Base-by-base conservation (phyloP, 805 yeast genomes). In the Candida vaughaniae region DNA sequence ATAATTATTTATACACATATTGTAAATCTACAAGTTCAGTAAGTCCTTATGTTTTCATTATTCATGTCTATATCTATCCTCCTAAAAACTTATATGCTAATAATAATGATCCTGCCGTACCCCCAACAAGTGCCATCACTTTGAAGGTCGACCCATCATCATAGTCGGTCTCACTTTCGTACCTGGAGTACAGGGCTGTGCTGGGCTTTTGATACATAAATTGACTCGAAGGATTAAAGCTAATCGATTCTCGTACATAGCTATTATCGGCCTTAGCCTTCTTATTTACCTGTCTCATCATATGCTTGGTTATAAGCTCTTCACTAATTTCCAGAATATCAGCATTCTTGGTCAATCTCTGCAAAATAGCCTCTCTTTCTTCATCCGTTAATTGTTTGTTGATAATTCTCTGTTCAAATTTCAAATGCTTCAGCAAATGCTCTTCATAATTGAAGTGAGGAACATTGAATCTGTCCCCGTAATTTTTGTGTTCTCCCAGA, bases 361-460 rank as follows among this genome's bases (percentile, higher is more conserved):
- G 43, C 26, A 68, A 31, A 6, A 67, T 61, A 28, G 53, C 52
- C 17, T 57, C 57, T 30, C 61, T 47, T 22, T 64, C 67, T 22
- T 51, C 62, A 3, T 53, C 53, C 9, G 62, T 51, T 33, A 59
- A 36, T 40, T 50, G 50, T 36, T 56, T 60, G 25, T 56, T 60
- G 39, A 70, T 56, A 31, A 69, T 53, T 10, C 72, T 48, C 43
- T 69, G 72, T 49, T 71, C 76, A 36, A 69, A 66, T 47, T 67
- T 71, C 38, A 79, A 60, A 41, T 77, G 76, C 33, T 78, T 71
- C 20, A 62, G 55, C 5, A 77, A 59, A 52, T 79, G 84, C 39
- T 70, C 69, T 41, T 73, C 66, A 46, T 73, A 76, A 54, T 79
- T 77, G 46, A 79, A 79, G 55, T 79, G 85, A 2, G 84, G 82